Conservation (phyloP, 1,284 basidiomycete genomes). For the Rhodofomes roseus region DNA sequence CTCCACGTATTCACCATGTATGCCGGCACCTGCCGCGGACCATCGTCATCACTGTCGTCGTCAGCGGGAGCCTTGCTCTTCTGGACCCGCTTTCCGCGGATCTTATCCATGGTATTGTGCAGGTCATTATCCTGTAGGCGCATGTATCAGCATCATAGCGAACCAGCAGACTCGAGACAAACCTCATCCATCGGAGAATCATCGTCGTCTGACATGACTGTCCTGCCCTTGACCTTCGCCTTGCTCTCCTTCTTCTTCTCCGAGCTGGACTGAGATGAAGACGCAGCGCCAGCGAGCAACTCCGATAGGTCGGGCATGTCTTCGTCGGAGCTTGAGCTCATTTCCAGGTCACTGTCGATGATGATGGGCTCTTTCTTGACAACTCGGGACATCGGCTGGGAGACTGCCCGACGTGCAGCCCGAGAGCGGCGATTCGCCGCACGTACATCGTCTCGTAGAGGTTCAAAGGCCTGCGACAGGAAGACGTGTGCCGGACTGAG, state of each 20-base stretch:
- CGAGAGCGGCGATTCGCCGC: conserved; percentile 19
- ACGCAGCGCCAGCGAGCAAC: conserved; percentile 21
- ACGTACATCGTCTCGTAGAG: conserved; percentile 32
- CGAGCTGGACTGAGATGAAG: background rate
- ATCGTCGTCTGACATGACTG: background rate
- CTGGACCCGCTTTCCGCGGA: background rate
- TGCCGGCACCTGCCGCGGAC: conserved; percentile 31
- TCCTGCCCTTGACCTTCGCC: conserved; percentile 3
- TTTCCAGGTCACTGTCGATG: conserved; percentile 16
- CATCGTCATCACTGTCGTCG: background rate
- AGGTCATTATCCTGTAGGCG: background rate
- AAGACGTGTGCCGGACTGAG: conserved; percentile 46
- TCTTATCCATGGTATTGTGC: conserved; percentile 1
- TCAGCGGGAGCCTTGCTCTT: background rate
- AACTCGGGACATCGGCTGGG: background rate
- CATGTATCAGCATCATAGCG: too few species aligned
- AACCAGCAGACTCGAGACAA: background rate
- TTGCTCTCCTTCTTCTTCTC: background rate
- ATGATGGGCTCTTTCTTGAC: conserved; percentile 4
- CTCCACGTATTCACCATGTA: conserved; percentile 47
- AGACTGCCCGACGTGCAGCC: conserved; percentile 7
- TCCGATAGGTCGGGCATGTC: conserved; percentile 41
- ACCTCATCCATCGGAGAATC: background rate
- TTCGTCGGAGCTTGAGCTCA: conserved; percentile 35
- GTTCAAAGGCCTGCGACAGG: conserved; percentile 53